Evolutionary conservation across 148 eudicot genomes (phyloP).

Genomic region (Rhododendron williamsianum): DNA sequence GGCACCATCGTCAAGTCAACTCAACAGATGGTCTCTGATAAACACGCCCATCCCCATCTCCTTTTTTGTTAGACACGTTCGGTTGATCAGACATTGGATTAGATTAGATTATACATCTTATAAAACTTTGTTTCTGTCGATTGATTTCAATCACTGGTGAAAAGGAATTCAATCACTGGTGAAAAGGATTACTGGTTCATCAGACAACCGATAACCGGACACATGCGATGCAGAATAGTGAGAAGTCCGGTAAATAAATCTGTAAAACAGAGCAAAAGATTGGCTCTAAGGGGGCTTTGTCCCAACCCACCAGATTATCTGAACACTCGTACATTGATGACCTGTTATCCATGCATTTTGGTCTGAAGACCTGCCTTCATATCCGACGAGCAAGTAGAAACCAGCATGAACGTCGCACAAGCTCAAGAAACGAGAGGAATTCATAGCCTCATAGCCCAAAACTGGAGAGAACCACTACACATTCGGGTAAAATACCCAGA

Average conservation of each 20-base stretch:
- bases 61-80: neutral
- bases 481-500: neutral
- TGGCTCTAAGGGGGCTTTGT: neutral
- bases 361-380: neutral
- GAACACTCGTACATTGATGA: neutral
- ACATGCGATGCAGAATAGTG: neutral
- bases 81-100: neutral
- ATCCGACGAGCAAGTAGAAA: neutral
- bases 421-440: neutral
- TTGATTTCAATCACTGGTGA: neutral
- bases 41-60: too few species aligned
- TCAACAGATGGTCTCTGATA: too few species aligned
- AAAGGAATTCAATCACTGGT: neutral
- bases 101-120: neutral
- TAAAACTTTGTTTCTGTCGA: neutral
- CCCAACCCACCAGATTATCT: neutral
- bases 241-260: neutral
- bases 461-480: neutral
- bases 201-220: neutral
- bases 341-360: neutral
- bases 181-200: neutral
- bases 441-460: neutral
- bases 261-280: neutral
- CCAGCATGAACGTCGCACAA: neutral
- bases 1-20: too few species aligned